Percentiles rank a stretch among this genome's conserved stretches.
Evolutionary conservation across 768 basidiomycete species (phyloP).

Genomic region (Antrodiella citrinella): DNA sequence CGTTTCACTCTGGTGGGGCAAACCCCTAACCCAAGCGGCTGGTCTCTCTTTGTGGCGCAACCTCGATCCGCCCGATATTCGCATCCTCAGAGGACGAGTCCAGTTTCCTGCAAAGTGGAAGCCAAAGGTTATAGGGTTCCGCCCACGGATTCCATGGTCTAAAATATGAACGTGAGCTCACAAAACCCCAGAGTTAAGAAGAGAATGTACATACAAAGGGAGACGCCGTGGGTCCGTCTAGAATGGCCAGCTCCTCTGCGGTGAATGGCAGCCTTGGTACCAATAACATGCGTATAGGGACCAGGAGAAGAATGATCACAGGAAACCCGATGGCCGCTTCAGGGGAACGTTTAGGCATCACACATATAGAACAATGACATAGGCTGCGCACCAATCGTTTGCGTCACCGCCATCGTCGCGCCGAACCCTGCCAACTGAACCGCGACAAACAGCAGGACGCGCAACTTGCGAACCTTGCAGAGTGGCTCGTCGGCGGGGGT

Average conservation of each 20-base stretch:
- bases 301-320: conserved; percentile 74
- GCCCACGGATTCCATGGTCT: conserved; percentile 40
- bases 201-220: conserved; percentile 56
- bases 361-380: no score
- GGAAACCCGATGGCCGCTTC: conserved; percentile 87
- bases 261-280: conserved; percentile 74
- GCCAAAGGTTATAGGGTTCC: conserved; percentile 17
- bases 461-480: conserved; percentile 60
- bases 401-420: conserved; percentile 83
- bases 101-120: no score
- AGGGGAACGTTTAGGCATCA: neutral
- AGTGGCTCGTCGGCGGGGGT: conserved; percentile 66
- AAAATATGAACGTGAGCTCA: neutral
- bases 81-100: no score
- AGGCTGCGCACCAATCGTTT: conserved; percentile 64
- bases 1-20: no score
- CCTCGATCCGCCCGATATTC: no score
- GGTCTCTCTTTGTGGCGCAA: no score
- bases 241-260: conserved; percentile 64
- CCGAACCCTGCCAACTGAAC: conserved; percentile 82
- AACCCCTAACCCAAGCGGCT: no score
- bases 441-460: conserved; percentile 61
- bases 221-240: conserved; percentile 89
- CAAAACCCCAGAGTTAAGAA: neutral
- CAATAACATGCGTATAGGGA: conserved; percentile 67